A percentile compares a stretch with the other conserved stretches of the same genome.
phyloP scores from a whole-genome alignment of 2,329 filamentous ascomycete genomes.

The Talaromyces sp. region DNA sequence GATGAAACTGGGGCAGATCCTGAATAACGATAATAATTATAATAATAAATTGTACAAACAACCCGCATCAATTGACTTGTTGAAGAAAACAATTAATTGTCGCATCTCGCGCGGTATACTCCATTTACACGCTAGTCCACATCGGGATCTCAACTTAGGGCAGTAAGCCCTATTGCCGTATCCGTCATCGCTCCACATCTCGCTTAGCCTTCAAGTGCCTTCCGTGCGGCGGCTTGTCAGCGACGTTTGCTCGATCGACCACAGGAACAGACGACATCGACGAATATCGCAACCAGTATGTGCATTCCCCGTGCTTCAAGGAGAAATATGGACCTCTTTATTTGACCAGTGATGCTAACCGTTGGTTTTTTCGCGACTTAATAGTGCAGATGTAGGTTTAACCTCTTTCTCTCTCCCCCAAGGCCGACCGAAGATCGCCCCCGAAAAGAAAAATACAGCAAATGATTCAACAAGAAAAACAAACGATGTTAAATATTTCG shows the following conservation, averaged over 20 bases:
- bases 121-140: neutral
- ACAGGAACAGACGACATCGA: constrained; percentile 32
- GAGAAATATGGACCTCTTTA: constrained; percentile 10
- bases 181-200: constrained; percentile 25
- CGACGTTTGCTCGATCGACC: constrained; percentile 22
- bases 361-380: constrained; percentile 27
- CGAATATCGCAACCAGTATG: constrained; percentile 46
- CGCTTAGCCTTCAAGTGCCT: constrained; percentile 29
- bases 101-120: too few relatives aligned
- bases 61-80: neutral
- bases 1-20: neutral
- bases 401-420: constrained; percentile 20
- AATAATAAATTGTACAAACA: neutral
- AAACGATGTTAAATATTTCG: neutral
- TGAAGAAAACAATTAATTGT: neutral
- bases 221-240: constrained; percentile 15
- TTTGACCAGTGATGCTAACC: constrained; percentile 41
- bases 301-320: constrained; percentile 16
- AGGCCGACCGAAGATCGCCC: constrained; percentile 12
- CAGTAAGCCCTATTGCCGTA: constrained; percentile 29
- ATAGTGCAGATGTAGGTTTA: constrained; percentile 83
- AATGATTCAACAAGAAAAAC: neutral
- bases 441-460: neutral
- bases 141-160: constrained; percentile 25
- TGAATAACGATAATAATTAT: neutral